phyloP scores from a whole-genome alignment of 208 protist genomes.

The Crithidia mellificae region DNA sequence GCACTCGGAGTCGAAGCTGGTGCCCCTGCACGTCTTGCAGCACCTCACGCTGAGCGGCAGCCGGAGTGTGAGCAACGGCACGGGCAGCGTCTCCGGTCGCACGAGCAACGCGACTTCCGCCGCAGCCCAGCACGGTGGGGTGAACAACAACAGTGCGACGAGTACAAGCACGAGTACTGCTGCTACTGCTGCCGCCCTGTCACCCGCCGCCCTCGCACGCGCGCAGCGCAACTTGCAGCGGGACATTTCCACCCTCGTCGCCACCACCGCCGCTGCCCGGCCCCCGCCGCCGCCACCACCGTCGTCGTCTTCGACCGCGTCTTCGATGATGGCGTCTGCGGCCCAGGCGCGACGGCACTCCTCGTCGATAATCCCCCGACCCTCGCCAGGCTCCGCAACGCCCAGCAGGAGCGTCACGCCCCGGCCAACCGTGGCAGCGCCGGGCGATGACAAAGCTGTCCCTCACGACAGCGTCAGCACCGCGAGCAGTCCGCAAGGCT shows the following conservation, averaged over 20 bases:
- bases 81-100: not conserved
- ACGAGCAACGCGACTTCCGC: slow-evolving; percentile 9
- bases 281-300: slow-evolving; percentile 10
- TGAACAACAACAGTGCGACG: too few species aligned
- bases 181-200: not conserved
- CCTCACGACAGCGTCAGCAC: not conserved
- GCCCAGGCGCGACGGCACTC: too few species aligned
- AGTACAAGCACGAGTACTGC: too few species aligned
- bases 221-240: slow-evolving; percentile 33
- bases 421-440: not conserved
- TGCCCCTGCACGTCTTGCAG: slow-evolving; percentile 7
- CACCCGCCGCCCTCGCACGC: slow-evolving; percentile 6
- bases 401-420: slow-evolving; percentile 4
- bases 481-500: not conserved
- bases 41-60: slow-evolving; percentile 20
- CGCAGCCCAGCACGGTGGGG: too few species aligned
- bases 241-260: slow-evolving; percentile 38
- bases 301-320: not conserved
- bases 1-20: not conserved
- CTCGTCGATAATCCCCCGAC: not conserved
- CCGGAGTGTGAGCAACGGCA: slow-evolving; percentile 10
- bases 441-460: not conserved
- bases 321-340: too few species aligned
- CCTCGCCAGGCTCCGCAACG: not conserved
- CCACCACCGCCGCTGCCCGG: slow-evolving; percentile 26